Conservation (phyloP, 495 filamentous ascomycete species). For the Hypoxylon perforatum region DNA sequence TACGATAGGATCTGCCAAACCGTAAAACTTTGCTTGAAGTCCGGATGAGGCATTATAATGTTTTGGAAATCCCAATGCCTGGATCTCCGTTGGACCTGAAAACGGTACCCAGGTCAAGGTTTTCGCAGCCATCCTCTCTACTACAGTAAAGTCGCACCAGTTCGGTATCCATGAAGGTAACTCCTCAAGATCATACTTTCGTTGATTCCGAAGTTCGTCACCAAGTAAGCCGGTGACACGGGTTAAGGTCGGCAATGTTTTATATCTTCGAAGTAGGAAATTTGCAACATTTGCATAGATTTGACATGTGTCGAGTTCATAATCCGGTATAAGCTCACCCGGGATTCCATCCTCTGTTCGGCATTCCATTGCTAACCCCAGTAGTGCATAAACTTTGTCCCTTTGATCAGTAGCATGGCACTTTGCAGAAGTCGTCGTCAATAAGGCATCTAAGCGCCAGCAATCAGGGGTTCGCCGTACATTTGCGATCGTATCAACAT, state of each 20-base stretch:
- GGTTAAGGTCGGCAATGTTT: background rate
- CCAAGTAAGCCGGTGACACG: background rate
- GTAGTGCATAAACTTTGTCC: constrained; percentile 2
- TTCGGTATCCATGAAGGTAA: background rate
- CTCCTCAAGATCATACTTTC: background rate
- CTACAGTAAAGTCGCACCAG: background rate
- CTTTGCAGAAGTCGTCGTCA: background rate
- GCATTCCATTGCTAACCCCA: constrained; percentile 1
- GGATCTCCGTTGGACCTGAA: background rate
- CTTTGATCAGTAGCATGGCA: background rate
- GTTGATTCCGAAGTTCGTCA: background rate
- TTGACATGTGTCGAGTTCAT: background rate
- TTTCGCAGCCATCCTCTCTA: background rate
- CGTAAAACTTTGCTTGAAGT: background rate
- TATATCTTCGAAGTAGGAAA: background rate
- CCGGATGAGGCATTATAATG: background rate
- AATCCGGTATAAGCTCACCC: background rate
- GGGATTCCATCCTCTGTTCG: background rate
- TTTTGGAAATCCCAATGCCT: background rate
- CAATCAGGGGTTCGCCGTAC: background rate
- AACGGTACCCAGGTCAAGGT: background rate
- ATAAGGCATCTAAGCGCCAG: background rate
- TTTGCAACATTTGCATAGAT: background rate
- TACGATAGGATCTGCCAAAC: background rate
- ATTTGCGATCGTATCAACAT: background rate